Evolutionary conservation across 2,329 filamentous ascomycete species (phyloP).

Genomic region (Microthyrium microscopicum): DNA sequence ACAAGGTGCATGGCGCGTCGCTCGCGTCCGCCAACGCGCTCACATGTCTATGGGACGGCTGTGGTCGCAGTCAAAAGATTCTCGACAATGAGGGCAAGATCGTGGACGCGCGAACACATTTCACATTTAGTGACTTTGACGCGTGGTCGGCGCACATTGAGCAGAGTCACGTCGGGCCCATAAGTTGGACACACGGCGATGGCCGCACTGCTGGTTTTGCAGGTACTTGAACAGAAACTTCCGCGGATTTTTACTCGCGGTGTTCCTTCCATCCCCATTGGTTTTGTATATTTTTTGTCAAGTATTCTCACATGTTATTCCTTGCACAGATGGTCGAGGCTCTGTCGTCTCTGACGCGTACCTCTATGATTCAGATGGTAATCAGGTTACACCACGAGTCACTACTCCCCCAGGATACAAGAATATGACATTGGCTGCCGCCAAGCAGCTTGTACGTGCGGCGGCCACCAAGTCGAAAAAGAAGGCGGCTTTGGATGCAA

Average conservation of each 20-base stretch:
- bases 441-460: not conserved
- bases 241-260: not conserved
- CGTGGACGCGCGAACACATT: constrained; percentile 11
- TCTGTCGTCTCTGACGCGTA: constrained; percentile 26
- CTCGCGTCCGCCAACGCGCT: constrained; percentile 19
- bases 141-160: constrained; percentile 36
- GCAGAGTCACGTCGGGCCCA: constrained; percentile 31
- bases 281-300: not conserved
- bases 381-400: constrained; percentile 30
- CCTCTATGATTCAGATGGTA: constrained; percentile 29
- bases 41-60: constrained; percentile 30
- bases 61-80: constrained; percentile 16
- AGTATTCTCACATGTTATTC: not conserved
- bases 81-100: constrained; percentile 13
- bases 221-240: constrained; percentile 31
- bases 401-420: not conserved
- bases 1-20: constrained; percentile 34
- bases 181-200: constrained; percentile 43
- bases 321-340: constrained; percentile 4
- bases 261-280: not conserved
- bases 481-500: not conserved
- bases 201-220: constrained; percentile 36
- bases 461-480: not conserved
- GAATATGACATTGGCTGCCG: not conserved
- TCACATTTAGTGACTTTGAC: constrained; percentile 21